These are phyloP conservation scores for Penicillium freii DNA, from an alignment of 2,329 filamentous ascomycete species.

Conservation along the genomic window DNA sequence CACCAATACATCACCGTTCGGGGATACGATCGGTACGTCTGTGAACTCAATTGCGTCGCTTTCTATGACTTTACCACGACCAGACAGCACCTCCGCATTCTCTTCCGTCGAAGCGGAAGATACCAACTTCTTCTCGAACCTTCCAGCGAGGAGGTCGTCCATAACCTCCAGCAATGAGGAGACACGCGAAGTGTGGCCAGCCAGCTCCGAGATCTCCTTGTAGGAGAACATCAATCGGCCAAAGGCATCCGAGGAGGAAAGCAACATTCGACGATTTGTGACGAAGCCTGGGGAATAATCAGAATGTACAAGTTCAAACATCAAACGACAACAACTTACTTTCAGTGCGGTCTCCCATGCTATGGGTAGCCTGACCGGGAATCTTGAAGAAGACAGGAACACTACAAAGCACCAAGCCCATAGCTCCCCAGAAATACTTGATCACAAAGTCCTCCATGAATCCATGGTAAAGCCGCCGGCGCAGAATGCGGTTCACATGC, in stretches of 20 bases:
- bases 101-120: constrained; percentile 79
- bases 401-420: constrained; percentile 88
- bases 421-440: constrained; percentile 97
- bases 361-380: constrained; percentile 61
- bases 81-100: constrained; percentile 78
- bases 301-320: neutral
- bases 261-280: constrained; percentile 85
- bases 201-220: constrained; percentile 93
- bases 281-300: constrained; percentile 64
- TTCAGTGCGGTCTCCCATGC: constrained; percentile 56
- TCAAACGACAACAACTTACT: constrained; percentile 42
- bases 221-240: constrained; percentile 97
- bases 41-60: constrained; percentile 81
- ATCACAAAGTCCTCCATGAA: constrained; percentile 99
- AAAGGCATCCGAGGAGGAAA: constrained; percentile 93
- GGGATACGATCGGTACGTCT: constrained; percentile 91
- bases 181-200: constrained; percentile 91
- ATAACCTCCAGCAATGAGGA: constrained; percentile 88
- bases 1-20: constrained; percentile 91
- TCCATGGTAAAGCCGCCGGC: constrained; percentile 91
- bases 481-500: constrained; percentile 93
- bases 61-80: constrained; percentile 78
- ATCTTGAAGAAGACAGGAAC: constrained; percentile 95
- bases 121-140: constrained; percentile 94
- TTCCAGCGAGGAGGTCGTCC: constrained; percentile 83